Percentiles rank a stretch among this genome's conserved stretches.
These are phyloP conservation scores for Eucalyptus urophylla DNA, from an alignment of 345 rosid genomes.

Conservation along the genomic window DNA sequence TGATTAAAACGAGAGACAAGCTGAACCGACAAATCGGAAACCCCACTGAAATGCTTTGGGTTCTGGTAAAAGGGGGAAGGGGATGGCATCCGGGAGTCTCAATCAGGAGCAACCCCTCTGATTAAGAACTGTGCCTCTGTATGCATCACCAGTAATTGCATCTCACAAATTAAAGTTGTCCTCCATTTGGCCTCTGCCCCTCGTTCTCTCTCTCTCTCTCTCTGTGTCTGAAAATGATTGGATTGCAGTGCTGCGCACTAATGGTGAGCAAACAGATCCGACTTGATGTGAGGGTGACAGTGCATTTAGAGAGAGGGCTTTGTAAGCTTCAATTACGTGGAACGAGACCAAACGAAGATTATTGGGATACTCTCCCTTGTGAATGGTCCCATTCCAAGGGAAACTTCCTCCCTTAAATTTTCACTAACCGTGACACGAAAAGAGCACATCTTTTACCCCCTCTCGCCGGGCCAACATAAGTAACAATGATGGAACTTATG, in stretches of 20 bases:
- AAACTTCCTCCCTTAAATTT: neutral
- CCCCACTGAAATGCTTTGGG: neutral
- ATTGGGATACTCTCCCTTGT: neutral
- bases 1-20: neutral
- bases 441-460: neutral
- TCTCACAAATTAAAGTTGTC: neutral
- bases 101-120: neutral
- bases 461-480: neutral
- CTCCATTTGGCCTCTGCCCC: neutral
- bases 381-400: neutral
- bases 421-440: neutral
- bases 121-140: neutral
- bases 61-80: neutral
- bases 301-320: neutral
- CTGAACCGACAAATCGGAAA: neutral
- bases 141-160: neutral
- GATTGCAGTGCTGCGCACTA: neutral
- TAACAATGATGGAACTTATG: neutral
- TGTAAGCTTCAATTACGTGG: neutral
- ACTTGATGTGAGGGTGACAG: neutral
- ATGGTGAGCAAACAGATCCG: neutral
- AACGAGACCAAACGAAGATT: neutral
- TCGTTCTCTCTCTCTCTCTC: neutral
- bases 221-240: neutral
- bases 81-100: neutral